These are phyloP conservation scores for Aspergillus glaucus DNA, from an alignment of 2,329 filamentous ascomycete genomes.

Conservation along the genomic window DNA sequence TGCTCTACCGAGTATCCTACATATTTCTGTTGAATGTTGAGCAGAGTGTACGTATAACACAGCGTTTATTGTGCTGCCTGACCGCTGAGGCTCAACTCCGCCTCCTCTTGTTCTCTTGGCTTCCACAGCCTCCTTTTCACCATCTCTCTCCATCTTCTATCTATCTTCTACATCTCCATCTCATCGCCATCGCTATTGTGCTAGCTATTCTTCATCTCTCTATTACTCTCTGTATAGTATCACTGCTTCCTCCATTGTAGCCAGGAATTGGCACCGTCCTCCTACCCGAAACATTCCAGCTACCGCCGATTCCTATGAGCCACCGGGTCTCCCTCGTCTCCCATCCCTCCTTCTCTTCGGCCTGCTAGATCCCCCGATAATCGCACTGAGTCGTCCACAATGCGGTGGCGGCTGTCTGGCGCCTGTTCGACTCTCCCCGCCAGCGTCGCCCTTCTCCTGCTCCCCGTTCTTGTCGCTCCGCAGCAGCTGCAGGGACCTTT, in stretches of 20 bases:
- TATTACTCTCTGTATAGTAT: no score
- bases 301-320: no score
- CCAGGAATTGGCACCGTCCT: no score
- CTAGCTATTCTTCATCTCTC: no score
- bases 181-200: no score
- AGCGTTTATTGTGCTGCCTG: not conserved
- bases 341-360: slow-evolving; percentile 1
- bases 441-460: slow-evolving; percentile 53
- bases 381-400: slow-evolving; percentile 40
- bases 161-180: no score
- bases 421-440: slow-evolving; percentile 49
- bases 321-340: no score
- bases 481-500: slow-evolving; percentile 49
- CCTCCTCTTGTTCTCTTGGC: not conserved
- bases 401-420: slow-evolving; percentile 61
- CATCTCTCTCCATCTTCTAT: not conserved
- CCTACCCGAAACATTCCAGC: no score
- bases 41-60: no score
- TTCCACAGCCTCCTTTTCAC: not conserved
- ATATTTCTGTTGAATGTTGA: no score
- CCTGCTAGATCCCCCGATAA: not conserved
- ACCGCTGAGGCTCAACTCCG: not conserved
- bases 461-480: slow-evolving; percentile 59
- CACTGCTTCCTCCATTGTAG: no score
- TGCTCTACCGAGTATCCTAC: no score